Evolutionary conservation across 2,329 filamentous ascomycete species (phyloP).

Genomic region (Lasiodiplodia sp.): DNA sequence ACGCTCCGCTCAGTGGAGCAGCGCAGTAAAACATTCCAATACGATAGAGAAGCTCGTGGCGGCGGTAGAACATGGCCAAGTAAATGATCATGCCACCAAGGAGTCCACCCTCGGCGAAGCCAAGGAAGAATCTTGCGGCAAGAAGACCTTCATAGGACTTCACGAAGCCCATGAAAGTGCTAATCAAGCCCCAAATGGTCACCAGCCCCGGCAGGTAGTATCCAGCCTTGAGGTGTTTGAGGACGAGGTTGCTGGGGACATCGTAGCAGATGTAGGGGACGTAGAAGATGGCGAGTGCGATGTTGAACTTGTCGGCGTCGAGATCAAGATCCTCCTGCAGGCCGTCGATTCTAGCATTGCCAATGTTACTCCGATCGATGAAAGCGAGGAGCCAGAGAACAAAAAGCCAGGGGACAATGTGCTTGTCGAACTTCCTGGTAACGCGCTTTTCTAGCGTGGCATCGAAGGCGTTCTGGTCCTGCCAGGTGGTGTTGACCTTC

Average conservation of each 20-base stretch:
- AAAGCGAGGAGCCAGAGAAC: constrained; percentile 57
- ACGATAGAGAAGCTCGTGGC: constrained; percentile 51
- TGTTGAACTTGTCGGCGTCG: constrained; percentile 51
- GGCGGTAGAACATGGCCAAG: constrained; percentile 52
- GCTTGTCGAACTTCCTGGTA: constrained; percentile 52
- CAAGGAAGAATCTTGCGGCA: constrained; percentile 51
- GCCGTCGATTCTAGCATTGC: constrained; percentile 54
- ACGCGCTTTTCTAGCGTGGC: constrained; percentile 43
- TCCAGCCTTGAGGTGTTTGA: constrained; percentile 51
- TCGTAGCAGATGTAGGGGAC: constrained; percentile 53
- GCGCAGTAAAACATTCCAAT: constrained; percentile 49
- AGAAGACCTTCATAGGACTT: constrained; percentile 51
- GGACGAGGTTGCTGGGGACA: constrained; percentile 51
- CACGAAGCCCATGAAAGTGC: constrained; percentile 51
- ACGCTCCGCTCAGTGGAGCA: constrained; percentile 50
- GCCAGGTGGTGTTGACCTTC: constrained; percentile 32
- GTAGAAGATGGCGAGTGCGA: constrained; percentile 55
- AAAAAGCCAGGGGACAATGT: constrained; percentile 56
- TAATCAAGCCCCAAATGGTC: constrained; percentile 50
- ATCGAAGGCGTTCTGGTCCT: constrained; percentile 19
- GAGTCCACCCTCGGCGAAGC: constrained; percentile 52
- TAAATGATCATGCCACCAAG: constrained; percentile 52
- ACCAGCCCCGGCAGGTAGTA: constrained; percentile 51
- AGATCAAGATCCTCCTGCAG: constrained; percentile 50
- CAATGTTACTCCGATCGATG: constrained; percentile 54